Base-by-base conservation (phyloP, 768 basidiomycete genomes). In the Rhizopogon salebrosus region DNA sequence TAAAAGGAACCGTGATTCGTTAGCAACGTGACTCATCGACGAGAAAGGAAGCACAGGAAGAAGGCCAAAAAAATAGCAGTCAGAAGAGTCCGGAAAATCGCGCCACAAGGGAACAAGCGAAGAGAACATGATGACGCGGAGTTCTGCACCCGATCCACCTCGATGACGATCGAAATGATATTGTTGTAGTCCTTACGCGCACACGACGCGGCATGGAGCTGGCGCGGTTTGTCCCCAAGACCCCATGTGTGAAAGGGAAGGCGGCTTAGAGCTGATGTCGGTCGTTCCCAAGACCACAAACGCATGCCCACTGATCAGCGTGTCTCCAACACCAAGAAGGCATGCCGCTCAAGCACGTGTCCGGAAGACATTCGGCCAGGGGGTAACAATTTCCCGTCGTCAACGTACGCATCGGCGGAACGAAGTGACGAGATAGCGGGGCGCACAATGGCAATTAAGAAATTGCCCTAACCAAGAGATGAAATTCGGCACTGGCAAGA, bases 1-100 rank as follows among this genome's bases (percentile, higher is more conserved):
- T 67, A 60, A 46, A 55, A 49, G 57, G 53, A 11, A 36, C 3
- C 37, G n/a, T n/a, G 52, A 39, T 43, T 18, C 45, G 41, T 65
- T 46, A 68, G 64, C 11, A 29, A 49, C 35, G 7, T 52, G 24
- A 40, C 51, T 27, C 34, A 38, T 31, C 55, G 38, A 39, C 18
- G 18, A 37, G 36, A 20, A n/a, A 18, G 36, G 22, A 16, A 37
- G 35, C 18, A 16, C 18, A 39, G 8, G 43, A 11, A n/a, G 35
- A 34, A 53, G 37, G 14, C 24, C 45, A 27, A 41, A 20, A 27
- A 13, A 18, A 18, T 24, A 41, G 35, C 14, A 41, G 26, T 14
- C 13, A 13, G 37, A 27, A 22, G 29, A 36, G 23, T 29, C 14
- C 38, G 37, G 41, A 37, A 20, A 41, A 34, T 31, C 43, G 14